A percentile compares a stretch with the other conserved stretches of the same genome.
Evolutionary conservation across 1,284 basidiomycete species (phyloP).

Genomic region (Waitea zeae): DNA sequence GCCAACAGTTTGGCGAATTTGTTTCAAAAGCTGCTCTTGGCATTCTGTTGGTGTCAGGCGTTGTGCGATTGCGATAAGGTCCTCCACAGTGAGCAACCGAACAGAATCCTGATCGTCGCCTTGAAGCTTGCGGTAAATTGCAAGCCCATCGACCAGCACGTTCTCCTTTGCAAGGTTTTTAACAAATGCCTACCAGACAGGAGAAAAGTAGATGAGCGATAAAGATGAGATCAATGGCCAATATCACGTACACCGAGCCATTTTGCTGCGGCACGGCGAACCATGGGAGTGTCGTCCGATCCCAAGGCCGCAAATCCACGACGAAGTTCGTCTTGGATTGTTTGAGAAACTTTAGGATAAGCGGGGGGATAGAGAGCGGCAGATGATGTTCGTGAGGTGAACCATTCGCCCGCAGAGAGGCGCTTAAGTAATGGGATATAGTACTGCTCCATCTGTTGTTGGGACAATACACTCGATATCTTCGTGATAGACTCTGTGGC

Average conservation of each 20-base stretch:
- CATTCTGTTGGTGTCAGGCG: constrained; percentile 76
- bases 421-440: constrained; percentile 88
- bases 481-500: constrained; percentile 96
- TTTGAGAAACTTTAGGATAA: constrained; percentile 62
- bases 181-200: constrained; percentile 43
- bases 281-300: constrained; percentile 98
- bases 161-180: constrained; percentile 66
- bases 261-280: constrained; percentile 90
- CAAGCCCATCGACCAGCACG: constrained; percentile 77
- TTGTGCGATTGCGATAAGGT: constrained; percentile 84
- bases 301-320: constrained; percentile 75
- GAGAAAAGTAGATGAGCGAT: constrained; percentile 5
- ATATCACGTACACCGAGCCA: constrained; percentile 81
- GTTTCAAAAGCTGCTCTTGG: constrained; percentile 80
- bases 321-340: constrained; percentile 79
- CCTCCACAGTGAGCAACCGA: constrained; percentile 88
- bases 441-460: constrained; percentile 75
- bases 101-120: constrained; percentile 98
- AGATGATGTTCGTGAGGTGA: constrained; percentile 95
- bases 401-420: constrained; percentile 93
- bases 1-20: constrained; percentile 74
- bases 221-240: constrained; percentile 1
- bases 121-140: constrained; percentile 89
- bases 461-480: constrained; percentile 66
- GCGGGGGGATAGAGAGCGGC: constrained; percentile 91